A percentile compares a stretch with the other conserved stretches of the same genome.
phyloP scores from a whole-genome alignment of 352 stramenopile genomes.

The Globisporangium heterothallicum region DNA sequence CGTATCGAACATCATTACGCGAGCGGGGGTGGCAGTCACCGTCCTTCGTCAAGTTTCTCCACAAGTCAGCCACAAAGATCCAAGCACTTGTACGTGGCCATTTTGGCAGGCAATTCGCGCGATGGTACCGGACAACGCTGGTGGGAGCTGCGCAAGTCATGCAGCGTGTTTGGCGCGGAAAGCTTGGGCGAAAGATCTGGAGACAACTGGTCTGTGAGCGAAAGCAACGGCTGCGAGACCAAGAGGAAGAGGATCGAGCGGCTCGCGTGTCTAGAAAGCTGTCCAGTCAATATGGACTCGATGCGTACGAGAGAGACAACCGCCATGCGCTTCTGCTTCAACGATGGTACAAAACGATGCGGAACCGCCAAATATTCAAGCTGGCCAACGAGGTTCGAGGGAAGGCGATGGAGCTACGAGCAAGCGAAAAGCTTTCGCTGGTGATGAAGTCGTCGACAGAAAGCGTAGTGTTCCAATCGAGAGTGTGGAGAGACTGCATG shows the following conservation, averaged over 20 bases:
- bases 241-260: slow-evolving; percentile 58
- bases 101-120: slow-evolving; percentile 29
- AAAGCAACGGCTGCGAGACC: slow-evolving; percentile 30
- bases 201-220: slow-evolving; percentile 37
- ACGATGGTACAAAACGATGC: slow-evolving; percentile 55
- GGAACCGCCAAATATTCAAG: slow-evolving; percentile 52
- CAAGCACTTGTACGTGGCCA: slow-evolving; percentile 55
- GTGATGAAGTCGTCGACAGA: slow-evolving; percentile 26
- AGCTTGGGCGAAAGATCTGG: slow-evolving; percentile 53
- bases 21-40: slow-evolving; percentile 56
- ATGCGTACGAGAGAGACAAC: slow-evolving; percentile 35
- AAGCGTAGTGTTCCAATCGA: slow-evolving; percentile 59
- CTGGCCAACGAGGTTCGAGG: slow-evolving; percentile 22
- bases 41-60: slow-evolving; percentile 32
- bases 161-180: slow-evolving; percentile 61
- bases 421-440: slow-evolving; percentile 25
- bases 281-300: slow-evolving; percentile 50
- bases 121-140: slow-evolving; percentile 25
- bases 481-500: slow-evolving; percentile 62
- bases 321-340: slow-evolving; percentile 44
- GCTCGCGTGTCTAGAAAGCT: slow-evolving; percentile 52
- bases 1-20: slow-evolving; percentile 43
- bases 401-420: slow-evolving; percentile 17
- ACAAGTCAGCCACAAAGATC: slow-evolving; percentile 43
- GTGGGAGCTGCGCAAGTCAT: slow-evolving; percentile 26